Evolutionary conservation across 495 filamentous ascomycete genomes (phyloP), one percentile per base, ranked within the genome.

Genomic region (Bombardia bombarda): DNA sequence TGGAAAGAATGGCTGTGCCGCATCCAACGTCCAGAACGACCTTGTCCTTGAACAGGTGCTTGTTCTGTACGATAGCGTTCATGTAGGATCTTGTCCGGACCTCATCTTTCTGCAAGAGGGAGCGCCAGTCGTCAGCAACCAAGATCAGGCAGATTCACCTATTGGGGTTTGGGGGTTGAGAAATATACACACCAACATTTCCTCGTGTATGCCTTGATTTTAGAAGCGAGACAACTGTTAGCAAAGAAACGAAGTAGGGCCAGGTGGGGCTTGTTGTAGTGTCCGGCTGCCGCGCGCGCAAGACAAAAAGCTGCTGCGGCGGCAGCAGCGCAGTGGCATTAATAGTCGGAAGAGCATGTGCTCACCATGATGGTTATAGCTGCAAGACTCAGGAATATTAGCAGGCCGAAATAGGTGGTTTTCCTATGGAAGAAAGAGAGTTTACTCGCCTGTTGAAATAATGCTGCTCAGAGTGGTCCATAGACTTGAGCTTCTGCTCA

Each of bases 361-460:
- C 73, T 68, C 77, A 93, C 87, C 89, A 75, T 95, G 89, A 61
- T 95, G 89, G 63, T 95, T 92, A 60, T 95, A 95, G 64, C 87
- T 93, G 62, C 54, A 47, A 23, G 28, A 44, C 37, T n/a, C 25
- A n/a, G n/a, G n/a, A n/a, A 32, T 40, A 43, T 45, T 49, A 51
- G 44, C 44, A 31, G 35, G 20, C 13, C n/a, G n/a, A n/a, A n/a
- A n/a, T n/a, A n/a, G n/a, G n/a, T n/a, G n/a, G n/a, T n/a, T n/a
- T n/a, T n/a, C n/a, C n/a, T n/a, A n/a, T n/a, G n/a, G n/a, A 18
- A 16, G 10, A 18, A 23, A 18, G 21, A 7, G 17, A 6, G 18
- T 14, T 9, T 42, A 58, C 78, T 53, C 66, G 88, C 87, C 87
- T 92, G 63, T 93, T 96, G 74, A 96, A 96, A 70, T 96, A 96